Evolutionary conservation across 768 basidiomycete species (phyloP).

Genomic region (Pleurotus djamor): DNA sequence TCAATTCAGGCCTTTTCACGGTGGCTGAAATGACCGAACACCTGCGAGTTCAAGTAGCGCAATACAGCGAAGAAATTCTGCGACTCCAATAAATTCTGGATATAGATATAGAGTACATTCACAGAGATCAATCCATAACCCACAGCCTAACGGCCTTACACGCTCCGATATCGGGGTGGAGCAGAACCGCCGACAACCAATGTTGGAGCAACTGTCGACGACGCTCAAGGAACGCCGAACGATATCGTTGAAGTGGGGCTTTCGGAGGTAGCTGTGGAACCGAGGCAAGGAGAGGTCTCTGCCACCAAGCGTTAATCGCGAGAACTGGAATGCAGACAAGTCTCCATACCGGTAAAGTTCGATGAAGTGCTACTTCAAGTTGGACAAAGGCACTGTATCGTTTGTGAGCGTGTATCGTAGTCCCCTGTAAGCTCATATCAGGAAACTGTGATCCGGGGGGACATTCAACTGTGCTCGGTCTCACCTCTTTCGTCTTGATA

Average conservation of each 20-base stretch:
- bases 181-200: slow-evolving; percentile 61
- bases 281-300: slow-evolving; percentile 44
- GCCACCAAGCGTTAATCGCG: slow-evolving; percentile 6
- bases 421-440: slow-evolving; percentile 29
- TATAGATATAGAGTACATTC: no score
- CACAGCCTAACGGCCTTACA: slow-evolving; percentile 57
- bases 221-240: slow-evolving; percentile 65
- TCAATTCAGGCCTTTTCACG: no score
- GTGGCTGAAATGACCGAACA: no score
- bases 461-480: not conserved
- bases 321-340: not conserved
- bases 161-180: slow-evolving; percentile 72
- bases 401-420: slow-evolving; percentile 62
- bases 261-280: slow-evolving; percentile 69
- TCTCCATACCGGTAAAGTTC: slow-evolving; percentile 48
- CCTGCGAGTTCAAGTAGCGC: no score
- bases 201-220: slow-evolving; percentile 59
- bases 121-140: no score
- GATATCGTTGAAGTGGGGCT: slow-evolving; percentile 62
- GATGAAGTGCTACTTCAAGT: slow-evolving; percentile 44
- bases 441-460: slow-evolving; percentile 16
- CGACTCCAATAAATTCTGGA: no score
- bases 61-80: no score
- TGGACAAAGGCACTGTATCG: slow-evolving; percentile 66
- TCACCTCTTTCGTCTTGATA: slow-evolving; percentile 60